phyloP scores from a whole-genome alignment of 1,139 yeast species.

The Candida albicans region DNA sequence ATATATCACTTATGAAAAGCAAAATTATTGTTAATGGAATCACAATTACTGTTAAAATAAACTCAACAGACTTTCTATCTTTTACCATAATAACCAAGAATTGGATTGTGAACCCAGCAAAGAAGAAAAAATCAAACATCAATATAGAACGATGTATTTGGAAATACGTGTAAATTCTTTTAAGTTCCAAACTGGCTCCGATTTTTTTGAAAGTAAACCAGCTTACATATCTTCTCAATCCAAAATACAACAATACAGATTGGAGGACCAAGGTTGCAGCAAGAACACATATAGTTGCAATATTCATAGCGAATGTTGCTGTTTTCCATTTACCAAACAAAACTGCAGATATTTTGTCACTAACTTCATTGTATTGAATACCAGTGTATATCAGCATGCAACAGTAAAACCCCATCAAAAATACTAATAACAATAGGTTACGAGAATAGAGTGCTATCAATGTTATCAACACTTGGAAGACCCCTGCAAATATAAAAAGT shows the following conservation, averaged over 20 bases:
- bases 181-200: constrained; percentile 49
- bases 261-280: constrained; percentile 41
- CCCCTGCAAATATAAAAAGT: constrained; percentile 45
- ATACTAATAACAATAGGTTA: constrained; percentile 42
- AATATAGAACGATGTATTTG: constrained; percentile 45
- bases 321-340: constrained; percentile 25
- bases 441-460: constrained; percentile 43
- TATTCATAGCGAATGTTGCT: constrained; percentile 38
- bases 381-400: constrained; percentile 54
- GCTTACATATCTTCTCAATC: constrained; percentile 43
- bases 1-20: constrained; percentile 38
- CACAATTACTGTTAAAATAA: constrained; percentile 50
- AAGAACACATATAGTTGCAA: constrained; percentile 47
- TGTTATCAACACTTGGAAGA: constrained; percentile 42
- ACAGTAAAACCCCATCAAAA: constrained; percentile 45
- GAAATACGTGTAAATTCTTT: constrained; percentile 40
- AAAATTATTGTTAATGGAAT: constrained; percentile 47
- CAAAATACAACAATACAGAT: constrained; percentile 31
- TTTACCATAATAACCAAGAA: constrained; percentile 49
- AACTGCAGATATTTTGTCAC: constrained; percentile 22
- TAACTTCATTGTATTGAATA: constrained; percentile 55
- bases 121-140: constrained; percentile 50
- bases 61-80: constrained; percentile 44
- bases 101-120: constrained; percentile 55
- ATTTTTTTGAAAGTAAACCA: constrained; percentile 53